Percentiles rank a stretch among this genome's conserved stretches.
phyloP scores from a whole-genome alignment of 768 basidiomycete genomes.

The Tylopilus cervinicoccineus region DNA sequence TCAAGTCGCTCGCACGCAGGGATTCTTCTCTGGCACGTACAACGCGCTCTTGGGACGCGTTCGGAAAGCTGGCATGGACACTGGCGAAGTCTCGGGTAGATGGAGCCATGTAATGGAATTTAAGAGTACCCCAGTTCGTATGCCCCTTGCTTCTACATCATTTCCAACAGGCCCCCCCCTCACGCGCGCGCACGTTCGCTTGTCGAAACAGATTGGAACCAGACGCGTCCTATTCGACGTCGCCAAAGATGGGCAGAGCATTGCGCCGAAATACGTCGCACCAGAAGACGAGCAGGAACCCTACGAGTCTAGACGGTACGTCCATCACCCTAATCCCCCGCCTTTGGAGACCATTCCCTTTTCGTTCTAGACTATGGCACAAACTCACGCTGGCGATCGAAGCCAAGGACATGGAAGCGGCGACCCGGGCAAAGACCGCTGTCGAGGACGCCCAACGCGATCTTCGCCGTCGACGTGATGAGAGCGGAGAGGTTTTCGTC shows the following conservation, averaged over 20 bases:
- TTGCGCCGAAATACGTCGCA: constrained; percentile 79
- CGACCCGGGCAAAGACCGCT: constrained; percentile 82
- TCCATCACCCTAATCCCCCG: constrained; percentile 1
- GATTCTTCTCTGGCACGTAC: constrained; percentile 96
- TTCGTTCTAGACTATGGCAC: constrained; percentile 54
- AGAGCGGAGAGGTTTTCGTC: constrained; percentile 61
- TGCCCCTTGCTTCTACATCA: background rate
- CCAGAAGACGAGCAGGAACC: constrained; percentile 85
- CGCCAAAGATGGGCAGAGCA: constrained; percentile 62
- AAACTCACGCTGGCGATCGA: constrained; percentile 82
- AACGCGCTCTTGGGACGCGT: constrained; percentile 85
- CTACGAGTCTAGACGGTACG: constrained; percentile 83
- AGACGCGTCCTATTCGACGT: constrained; percentile 86
- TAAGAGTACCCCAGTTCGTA: constrained; percentile 59
- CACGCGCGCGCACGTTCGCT: background rate
- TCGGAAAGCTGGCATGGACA: constrained; percentile 55
- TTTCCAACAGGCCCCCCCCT: background rate
- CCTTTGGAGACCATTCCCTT: no score
- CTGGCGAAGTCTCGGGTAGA: constrained; percentile 85
- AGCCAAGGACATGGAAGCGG: constrained; percentile 89
- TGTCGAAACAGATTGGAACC: constrained; percentile 47
- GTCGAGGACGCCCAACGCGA: constrained; percentile 95
- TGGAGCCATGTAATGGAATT: constrained; percentile 93
- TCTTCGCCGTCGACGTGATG: constrained; percentile 66
- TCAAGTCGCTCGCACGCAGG: constrained; percentile 41